phyloP scores from a whole-genome alignment of 805 yeast genomes.

The Martiniozyma abietophila region DNA sequence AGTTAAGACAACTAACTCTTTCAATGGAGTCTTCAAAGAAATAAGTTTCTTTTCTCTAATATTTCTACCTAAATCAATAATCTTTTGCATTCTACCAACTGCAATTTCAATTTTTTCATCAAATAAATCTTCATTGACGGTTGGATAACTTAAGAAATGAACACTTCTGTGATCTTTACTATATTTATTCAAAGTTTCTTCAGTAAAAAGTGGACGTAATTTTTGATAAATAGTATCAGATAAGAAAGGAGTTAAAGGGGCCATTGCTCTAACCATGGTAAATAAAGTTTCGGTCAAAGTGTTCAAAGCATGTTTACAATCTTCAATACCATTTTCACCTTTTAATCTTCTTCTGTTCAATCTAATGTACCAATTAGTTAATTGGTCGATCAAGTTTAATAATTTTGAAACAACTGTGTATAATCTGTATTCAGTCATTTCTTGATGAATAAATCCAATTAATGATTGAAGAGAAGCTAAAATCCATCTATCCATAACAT shows the following conservation, averaged over 20 bases:
- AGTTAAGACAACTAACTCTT: slow-evolving; percentile 77
- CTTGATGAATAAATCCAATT: slow-evolving; percentile 74
- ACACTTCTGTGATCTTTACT: slow-evolving; percentile 69
- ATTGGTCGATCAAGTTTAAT: slow-evolving; percentile 79
- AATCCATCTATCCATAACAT: slow-evolving; percentile 97
- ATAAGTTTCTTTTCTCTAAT: slow-evolving; percentile 94
- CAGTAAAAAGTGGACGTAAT: slow-evolving; percentile 54
- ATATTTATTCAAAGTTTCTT: slow-evolving; percentile 41
- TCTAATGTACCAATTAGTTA: slow-evolving; percentile 98
- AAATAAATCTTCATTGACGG: slow-evolving; percentile 66
- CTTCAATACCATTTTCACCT: slow-evolving; percentile 84
- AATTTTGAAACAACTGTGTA: slow-evolving; percentile 95
- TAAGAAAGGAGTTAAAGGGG: slow-evolving; percentile 96
- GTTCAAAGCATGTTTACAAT: slow-evolving; percentile 79
- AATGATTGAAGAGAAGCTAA: slow-evolving; percentile 93
- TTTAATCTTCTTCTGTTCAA: slow-evolving; percentile 96
- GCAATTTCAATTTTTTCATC: slow-evolving; percentile 81
- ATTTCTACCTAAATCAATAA: slow-evolving; percentile 91
- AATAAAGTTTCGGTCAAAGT: slow-evolving; percentile 85
- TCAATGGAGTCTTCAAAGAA: slow-evolving; percentile 91
- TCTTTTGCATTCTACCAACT: slow-evolving; percentile 92
- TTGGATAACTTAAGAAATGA: slow-evolving; percentile 90
- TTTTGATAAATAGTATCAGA: slow-evolving; percentile 82
- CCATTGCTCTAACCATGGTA: slow-evolving; percentile 90
- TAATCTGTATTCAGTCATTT: slow-evolving; percentile 83